A percentile compares a stretch with the other conserved stretches of the same genome.
Conservation (phyloP, 805 yeast genomes). For the Zygoascus bituminiphila region DNA sequence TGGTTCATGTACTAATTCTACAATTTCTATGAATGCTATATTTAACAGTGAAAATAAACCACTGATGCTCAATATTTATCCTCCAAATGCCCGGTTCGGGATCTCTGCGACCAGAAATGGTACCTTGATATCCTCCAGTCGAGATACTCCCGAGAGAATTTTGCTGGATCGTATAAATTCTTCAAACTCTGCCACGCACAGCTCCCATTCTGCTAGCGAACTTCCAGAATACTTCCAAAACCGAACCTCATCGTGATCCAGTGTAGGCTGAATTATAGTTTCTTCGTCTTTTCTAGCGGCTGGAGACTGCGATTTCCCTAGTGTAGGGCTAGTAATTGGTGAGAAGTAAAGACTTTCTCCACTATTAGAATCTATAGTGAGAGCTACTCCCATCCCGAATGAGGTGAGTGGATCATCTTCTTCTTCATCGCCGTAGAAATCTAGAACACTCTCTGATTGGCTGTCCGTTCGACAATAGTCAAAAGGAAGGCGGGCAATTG, state of each 20-base stretch:
- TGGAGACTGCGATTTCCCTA: neutral
- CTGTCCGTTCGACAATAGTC: slow-evolving; percentile 5
- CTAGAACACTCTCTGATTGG: slow-evolving; percentile 5
- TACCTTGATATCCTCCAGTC: slow-evolving; percentile 26
- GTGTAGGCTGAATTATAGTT: neutral
- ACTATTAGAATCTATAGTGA: neutral
- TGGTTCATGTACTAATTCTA: no score
- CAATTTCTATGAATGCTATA: no score
- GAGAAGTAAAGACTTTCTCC: neutral
- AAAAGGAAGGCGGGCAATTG: slow-evolving; percentile 17
- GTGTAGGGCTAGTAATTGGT: neutral
- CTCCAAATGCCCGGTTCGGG: slow-evolving; percentile 17
- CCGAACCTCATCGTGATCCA: slow-evolving; percentile 15
- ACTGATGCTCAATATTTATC: neutral
- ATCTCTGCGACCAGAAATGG: slow-evolving; percentile 33
- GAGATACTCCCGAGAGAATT: slow-evolving; percentile 19
- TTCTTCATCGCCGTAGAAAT: slow-evolving; percentile 5
- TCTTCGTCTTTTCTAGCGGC: neutral
- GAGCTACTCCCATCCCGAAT: neutral
- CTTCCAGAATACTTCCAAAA: slow-evolving; percentile 34
- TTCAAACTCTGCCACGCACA: slow-evolving; percentile 30
- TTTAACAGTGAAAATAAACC: no score
- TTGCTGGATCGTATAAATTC: slow-evolving; percentile 26
- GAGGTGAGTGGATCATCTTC: neutral
- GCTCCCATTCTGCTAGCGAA: slow-evolving; percentile 34